phyloP scores from a whole-genome alignment of 805 yeast genomes.

The Ogataea paraovalis region DNA sequence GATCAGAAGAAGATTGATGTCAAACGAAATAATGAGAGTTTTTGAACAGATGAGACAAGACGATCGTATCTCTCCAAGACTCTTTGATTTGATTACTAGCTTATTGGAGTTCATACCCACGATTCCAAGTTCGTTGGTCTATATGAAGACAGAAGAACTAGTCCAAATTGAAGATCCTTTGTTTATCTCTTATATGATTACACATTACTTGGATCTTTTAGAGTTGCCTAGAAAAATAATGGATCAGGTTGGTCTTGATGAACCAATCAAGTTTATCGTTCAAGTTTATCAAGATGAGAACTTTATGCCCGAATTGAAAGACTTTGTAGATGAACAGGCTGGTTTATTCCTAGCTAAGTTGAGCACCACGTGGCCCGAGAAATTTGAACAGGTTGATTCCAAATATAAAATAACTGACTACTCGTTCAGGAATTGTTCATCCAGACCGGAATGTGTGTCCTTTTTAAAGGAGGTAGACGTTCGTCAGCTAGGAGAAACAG shows the following conservation, averaged over 20 bases:
- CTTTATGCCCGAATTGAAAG: conserved; percentile 22
- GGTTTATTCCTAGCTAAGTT: conserved; percentile 17
- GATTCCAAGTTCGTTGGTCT: conserved; percentile 25
- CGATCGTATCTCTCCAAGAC: conserved; percentile 25
- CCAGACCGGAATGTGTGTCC: conserved; percentile 15
- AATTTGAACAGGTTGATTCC: conserved; percentile 22
- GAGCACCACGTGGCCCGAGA: conserved; percentile 12
- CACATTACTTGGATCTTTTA: conserved; percentile 29
- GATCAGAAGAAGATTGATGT: conserved; percentile 27
- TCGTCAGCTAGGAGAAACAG: conserved; percentile 13
- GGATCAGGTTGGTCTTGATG: conserved; percentile 10
- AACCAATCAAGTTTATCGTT: conserved; percentile 22
- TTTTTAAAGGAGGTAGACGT: conserved; percentile 28
- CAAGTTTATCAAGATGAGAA: conserved; percentile 24
- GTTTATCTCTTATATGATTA: conserved; percentile 25
- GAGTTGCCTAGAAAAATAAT: conserved; percentile 3
- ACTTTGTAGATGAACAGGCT: conserved; percentile 21
- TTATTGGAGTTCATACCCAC: conserved; percentile 23
- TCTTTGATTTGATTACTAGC: conserved; percentile 29
- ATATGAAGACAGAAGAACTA: conserved; percentile 21
- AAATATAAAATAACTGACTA: conserved; percentile 20
- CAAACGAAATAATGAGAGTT: conserved; percentile 21
- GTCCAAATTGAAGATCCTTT: conserved; percentile 27
- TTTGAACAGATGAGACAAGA: conserved; percentile 23
- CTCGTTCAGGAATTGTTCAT: conserved; percentile 10